phyloP scores from a whole-genome alignment of 2,329 filamentous ascomycete genomes.

The Aspergillus vadensis region DNA sequence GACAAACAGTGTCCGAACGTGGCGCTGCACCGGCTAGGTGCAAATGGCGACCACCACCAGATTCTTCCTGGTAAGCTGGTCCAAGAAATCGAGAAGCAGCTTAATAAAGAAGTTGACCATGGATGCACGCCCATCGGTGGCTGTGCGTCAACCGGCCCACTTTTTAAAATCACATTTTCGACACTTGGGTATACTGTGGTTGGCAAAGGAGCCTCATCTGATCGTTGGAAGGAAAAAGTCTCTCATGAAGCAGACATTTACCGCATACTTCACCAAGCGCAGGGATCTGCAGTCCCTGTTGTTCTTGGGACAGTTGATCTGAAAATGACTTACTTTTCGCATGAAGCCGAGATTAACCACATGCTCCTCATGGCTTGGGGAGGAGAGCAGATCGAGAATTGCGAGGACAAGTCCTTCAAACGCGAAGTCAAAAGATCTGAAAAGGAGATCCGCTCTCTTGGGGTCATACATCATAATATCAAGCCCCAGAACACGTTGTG shows the following conservation, averaged over 20 bases:
- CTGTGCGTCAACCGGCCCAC: conserved; percentile 29
- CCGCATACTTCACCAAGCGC: conserved; percentile 21
- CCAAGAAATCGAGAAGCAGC: not conserved
- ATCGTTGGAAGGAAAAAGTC: conserved; percentile 23
- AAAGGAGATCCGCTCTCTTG: not conserved
- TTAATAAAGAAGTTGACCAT: not conserved
- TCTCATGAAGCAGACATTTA: conserved; percentile 29
- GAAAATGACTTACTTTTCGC: not conserved
- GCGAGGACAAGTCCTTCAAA: not conserved
- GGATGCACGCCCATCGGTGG: conserved; percentile 28
- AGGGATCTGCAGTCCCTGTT: conserved; percentile 32
- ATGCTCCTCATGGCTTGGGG: not conserved
- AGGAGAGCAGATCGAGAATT: not conserved
- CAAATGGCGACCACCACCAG: not conserved
- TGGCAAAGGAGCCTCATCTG: conserved; percentile 32
- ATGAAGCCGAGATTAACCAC: not conserved
- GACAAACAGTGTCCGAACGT: not conserved
- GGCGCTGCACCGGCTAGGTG: not conserved
- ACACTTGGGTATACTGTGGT: conserved; percentile 27
- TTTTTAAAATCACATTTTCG: conserved; percentile 33
- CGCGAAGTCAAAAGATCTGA: not conserved
- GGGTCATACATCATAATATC: not conserved
- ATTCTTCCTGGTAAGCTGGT: not conserved
- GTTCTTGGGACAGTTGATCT: conserved; percentile 30
- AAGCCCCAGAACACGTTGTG: not conserved